A percentile compares a stretch with the other conserved stretches of the same genome.
Evolutionary conservation across 768 basidiomycete genomes (phyloP).

Genomic region (Melanogaster broomeanus): DNA sequence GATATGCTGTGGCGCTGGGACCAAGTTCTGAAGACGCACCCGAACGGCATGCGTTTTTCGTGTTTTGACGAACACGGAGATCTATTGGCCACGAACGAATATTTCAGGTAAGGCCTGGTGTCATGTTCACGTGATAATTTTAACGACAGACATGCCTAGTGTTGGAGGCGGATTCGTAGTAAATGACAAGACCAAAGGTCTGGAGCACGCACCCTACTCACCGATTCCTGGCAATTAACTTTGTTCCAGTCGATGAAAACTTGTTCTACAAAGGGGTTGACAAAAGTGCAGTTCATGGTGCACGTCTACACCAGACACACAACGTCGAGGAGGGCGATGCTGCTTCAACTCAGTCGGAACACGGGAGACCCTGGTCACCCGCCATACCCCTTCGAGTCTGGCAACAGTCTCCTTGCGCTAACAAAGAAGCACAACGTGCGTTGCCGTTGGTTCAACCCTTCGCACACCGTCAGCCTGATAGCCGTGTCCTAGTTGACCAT

Average conservation of each 20-base stretch:
- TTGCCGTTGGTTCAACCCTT: slow-evolving; percentile 12
- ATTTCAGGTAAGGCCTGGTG: slow-evolving; percentile 58
- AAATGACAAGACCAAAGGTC: slow-evolving; percentile 90
- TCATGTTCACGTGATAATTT: not conserved
- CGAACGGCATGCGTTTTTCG: slow-evolving; percentile 93
- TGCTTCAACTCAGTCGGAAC: slow-evolving; percentile 8
- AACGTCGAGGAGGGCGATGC: slow-evolving; percentile 34
- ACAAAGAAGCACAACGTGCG: slow-evolving; percentile 83
- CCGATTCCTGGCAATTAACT: slow-evolving; percentile 1
- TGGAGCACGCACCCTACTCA: not conserved
- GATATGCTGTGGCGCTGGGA: slow-evolving; percentile 96
- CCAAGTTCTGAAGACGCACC: slow-evolving; percentile 84
- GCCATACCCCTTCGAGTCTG: slow-evolving; percentile 82
- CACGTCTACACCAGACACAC: slow-evolving; percentile 71
- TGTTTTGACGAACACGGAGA: slow-evolving; percentile 82
- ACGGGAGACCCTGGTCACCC: slow-evolving; percentile 54
- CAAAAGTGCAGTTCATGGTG: slow-evolving; percentile 76
- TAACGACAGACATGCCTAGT: slow-evolving; percentile 31
- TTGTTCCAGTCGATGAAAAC: slow-evolving; percentile 77
- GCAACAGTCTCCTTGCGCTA: slow-evolving; percentile 69
- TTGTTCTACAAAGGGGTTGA: slow-evolving; percentile 92
- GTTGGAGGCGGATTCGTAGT: slow-evolving; percentile 96
- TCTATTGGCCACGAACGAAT: slow-evolving; percentile 91
- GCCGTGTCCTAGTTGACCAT: slow-evolving; percentile 71
- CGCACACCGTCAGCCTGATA: slow-evolving; percentile 6